Conservation (phyloP, 305 asterid genomes). For the Fraxinus xanthoxyloides region DNA sequence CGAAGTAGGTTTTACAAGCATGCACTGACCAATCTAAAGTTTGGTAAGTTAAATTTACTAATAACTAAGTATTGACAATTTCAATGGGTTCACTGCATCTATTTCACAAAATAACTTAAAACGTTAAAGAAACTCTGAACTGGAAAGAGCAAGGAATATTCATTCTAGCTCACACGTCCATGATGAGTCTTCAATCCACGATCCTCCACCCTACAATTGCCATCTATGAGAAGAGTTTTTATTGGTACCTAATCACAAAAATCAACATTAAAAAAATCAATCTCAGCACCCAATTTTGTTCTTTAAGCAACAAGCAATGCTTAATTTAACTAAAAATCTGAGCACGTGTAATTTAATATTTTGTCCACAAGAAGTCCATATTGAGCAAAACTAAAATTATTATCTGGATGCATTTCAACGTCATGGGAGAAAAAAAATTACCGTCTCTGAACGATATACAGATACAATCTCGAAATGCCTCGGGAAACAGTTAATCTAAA, state of each 20-base stretch:
- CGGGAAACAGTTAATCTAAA: background rate
- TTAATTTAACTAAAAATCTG: background rate
- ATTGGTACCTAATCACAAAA: conserved; percentile 65
- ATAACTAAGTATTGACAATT: background rate
- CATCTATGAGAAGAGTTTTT: conserved; percentile 84
- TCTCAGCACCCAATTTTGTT: background rate
- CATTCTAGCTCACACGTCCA: conserved; percentile 72
- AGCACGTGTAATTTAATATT: background rate
- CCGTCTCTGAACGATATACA: background rate
- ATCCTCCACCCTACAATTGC: conserved; percentile 96
- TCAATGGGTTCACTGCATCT: conserved; percentile 9
- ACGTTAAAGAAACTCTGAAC: conserved; percentile 2
- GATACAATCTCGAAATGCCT: background rate
- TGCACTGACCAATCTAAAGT: background rate
- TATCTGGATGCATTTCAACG: background rate
- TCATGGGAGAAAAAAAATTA: background rate
- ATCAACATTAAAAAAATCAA: conserved; percentile 9
- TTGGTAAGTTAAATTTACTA: background rate
- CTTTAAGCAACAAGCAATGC: background rate
- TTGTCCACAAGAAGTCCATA: background rate
- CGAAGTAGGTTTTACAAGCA: background rate
- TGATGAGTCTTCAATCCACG: conserved; percentile 96
- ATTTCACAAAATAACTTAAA: background rate
- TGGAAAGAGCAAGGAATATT: conserved; percentile 11
- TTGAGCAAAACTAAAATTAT: background rate